Evolutionary conservation across 164 flowering plant species (phyloP).

Genomic region (Liquidambar formosana): DNA sequence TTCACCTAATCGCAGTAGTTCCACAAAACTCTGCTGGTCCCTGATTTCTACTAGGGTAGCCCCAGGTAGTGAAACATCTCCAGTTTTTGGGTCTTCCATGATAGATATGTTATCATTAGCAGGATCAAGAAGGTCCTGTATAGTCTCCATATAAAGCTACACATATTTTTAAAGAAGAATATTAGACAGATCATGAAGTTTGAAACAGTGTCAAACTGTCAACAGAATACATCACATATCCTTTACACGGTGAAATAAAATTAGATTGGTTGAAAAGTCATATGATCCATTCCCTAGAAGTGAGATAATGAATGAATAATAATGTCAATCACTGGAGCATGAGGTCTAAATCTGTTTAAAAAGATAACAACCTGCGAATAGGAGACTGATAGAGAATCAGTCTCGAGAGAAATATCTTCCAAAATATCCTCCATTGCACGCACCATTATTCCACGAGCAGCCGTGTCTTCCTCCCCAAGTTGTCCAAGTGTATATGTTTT

Average conservation of each 20-base stretch:
- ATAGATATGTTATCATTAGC: conserved; percentile 82
- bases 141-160: conserved; percentile 98
- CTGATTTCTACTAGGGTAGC: conserved; percentile 76
- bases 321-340: not conserved
- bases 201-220: not conserved
- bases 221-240: not conserved
- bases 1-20: conserved; percentile 80
- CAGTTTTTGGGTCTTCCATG: conserved; percentile 89
- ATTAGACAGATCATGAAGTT: not conserved
- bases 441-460: conserved; percentile 95
- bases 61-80: conserved; percentile 95
- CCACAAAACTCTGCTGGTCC: conserved; percentile 81
- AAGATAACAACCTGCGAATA: conserved; percentile 78
- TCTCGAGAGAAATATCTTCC: conserved; percentile 63
- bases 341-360: not conserved
- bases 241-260: not conserved
- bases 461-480: conserved; percentile 90
- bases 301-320: not conserved
- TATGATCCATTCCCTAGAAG: not conserved
- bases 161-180: conserved; percentile 10
- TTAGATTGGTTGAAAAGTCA: not conserved
- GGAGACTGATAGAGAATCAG: conserved; percentile 79
- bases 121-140: conserved; percentile 96
- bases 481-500: conserved; percentile 95
- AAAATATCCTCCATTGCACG: conserved; percentile 96